phyloP scores from a whole-genome alignment of 73 alveolate species.

The Loxodes magnus region DNA sequence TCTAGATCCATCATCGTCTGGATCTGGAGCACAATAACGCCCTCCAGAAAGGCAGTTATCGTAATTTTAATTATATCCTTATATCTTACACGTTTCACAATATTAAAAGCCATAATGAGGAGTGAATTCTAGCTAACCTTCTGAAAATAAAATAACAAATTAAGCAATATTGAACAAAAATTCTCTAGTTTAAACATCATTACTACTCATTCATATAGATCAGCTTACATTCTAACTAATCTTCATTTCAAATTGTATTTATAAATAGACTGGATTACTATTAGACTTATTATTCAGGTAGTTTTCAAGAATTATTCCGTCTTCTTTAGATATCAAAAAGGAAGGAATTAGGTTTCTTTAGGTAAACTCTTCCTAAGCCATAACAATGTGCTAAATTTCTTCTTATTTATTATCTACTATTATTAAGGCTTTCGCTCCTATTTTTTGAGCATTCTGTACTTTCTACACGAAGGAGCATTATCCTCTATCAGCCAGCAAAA shows the following conservation, averaged over 20 bases:
- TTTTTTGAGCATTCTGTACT: slow-evolving; percentile 54
- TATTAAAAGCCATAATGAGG: slow-evolving; percentile 10
- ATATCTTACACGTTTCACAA: not conserved
- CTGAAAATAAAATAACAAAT: not conserved
- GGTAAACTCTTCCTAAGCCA: slow-evolving; percentile 29
- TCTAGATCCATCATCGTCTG: slow-evolving; percentile 18
- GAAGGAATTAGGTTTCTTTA: slow-evolving; percentile 30
- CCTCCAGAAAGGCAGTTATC: slow-evolving; percentile 9
- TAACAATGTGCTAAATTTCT: slow-evolving; percentile 32
- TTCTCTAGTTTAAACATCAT: not conserved
- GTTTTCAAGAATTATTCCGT: slow-evolving; percentile 38
- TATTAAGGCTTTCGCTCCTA: slow-evolving; percentile 53
- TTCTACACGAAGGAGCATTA: slow-evolving; percentile 50
- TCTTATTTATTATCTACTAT: slow-evolving; percentile 33
- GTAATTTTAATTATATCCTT: not conserved
- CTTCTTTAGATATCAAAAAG: slow-evolving; percentile 36
- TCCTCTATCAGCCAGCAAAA: slow-evolving; percentile 41
- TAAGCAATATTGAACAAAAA: not conserved
- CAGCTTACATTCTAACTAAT: slow-evolving; percentile 7
- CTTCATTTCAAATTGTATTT: slow-evolving; percentile 5
- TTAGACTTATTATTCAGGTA: slow-evolving; percentile 5
- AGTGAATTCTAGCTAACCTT: not conserved
- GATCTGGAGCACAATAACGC: slow-evolving; percentile 9
- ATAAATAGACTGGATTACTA: slow-evolving; percentile 5
- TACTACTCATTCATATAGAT: slow-evolving; percentile 3